phyloP scores from a whole-genome alignment of 768 basidiomycete genomes.

The Suillus sp. region DNA sequence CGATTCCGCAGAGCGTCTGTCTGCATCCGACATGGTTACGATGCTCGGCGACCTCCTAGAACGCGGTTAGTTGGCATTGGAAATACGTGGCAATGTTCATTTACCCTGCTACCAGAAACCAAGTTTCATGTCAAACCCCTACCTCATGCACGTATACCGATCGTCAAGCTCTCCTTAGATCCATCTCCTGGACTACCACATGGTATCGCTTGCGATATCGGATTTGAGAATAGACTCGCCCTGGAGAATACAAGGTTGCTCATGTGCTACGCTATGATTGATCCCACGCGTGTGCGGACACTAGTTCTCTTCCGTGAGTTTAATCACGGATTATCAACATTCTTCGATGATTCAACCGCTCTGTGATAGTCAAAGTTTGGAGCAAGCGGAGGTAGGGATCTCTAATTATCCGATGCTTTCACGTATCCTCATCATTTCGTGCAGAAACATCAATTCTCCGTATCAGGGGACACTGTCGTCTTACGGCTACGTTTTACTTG shows the following conservation, averaged over 20 bases:
- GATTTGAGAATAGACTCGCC: conserved; percentile 96
- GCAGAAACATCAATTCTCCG: conserved; percentile 96
- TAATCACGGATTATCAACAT: conserved; percentile 18
- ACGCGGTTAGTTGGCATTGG: conserved; percentile 62
- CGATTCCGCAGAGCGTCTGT: conserved; percentile 77
- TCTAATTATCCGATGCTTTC: not conserved
- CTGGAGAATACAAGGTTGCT: conserved; percentile 95
- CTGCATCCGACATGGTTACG: conserved; percentile 88
- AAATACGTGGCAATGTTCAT: conserved; percentile 12
- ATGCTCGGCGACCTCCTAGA: conserved; percentile 93
- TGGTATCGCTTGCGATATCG: conserved; percentile 97
- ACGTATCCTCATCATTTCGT: conserved; percentile 12
- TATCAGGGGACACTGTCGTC: conserved; percentile 96
- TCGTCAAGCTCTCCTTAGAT: conserved; percentile 93
- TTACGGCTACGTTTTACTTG: conserved; percentile 96
- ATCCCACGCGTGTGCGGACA: conserved; percentile 90
- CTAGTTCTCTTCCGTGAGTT: conserved; percentile 94
- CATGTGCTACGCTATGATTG: conserved; percentile 97
- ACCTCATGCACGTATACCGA: conserved; percentile 96
- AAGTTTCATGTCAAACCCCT: conserved; percentile 96
- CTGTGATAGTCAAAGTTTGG: conserved; percentile 90
- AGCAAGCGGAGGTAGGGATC: conserved; percentile 78
- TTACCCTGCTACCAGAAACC: conserved; percentile 61
- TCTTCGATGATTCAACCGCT: conserved; percentile 18
- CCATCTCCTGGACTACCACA: conserved; percentile 78